phyloP scores from a whole-genome alignment of 495 filamentous ascomycete species.

The Viridothelium virens region DNA sequence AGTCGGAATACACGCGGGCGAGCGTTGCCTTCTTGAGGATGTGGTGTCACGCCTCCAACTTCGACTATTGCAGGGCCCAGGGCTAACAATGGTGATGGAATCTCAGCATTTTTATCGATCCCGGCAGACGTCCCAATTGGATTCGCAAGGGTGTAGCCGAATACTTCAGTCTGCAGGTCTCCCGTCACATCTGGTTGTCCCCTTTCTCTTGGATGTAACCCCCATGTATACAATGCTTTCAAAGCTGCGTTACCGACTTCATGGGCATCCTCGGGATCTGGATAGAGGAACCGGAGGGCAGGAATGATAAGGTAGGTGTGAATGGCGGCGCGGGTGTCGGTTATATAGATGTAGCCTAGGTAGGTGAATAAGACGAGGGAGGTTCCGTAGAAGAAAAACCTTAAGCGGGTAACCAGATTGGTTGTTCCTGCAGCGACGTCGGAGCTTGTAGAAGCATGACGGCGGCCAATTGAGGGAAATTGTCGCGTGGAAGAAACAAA shows the following conservation, averaged over 20 bases:
- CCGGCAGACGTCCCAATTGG: conserved; percentile 89
- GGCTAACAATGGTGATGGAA: conserved; percentile 72
- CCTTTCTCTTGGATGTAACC: conserved; percentile 67
- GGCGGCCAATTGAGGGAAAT: not conserved
- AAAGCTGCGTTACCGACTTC: conserved; percentile 62
- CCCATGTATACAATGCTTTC: conserved; percentile 54
- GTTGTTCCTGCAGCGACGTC: conserved; percentile 31
- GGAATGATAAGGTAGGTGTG: conserved; percentile 77
- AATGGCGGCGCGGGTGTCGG: conserved; percentile 80
- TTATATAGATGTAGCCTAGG: conserved; percentile 66
- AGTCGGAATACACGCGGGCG: conserved; percentile 83
- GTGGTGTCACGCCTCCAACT: conserved; percentile 80
- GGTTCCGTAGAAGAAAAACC: conserved; percentile 49
- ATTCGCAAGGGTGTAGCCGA: conserved; percentile 69
- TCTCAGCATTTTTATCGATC: conserved; percentile 86
- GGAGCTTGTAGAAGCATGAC: conserved; percentile 6
- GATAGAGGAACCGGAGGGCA: conserved; percentile 58
- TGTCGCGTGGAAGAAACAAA: not conserved
- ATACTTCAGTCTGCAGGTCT: conserved; percentile 55
- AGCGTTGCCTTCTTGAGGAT: conserved; percentile 77
- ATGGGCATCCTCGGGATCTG: conserved; percentile 90
- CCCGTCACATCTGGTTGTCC: conserved; percentile 45
- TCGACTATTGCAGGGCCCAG: conserved; percentile 79
- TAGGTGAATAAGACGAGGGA: conserved; percentile 44
- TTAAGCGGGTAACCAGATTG: conserved; percentile 36